These are phyloP conservation scores for Phoenix roebelenii DNA, from an alignment of 176 grass and related monocot species.

Conservation along the genomic window DNA sequence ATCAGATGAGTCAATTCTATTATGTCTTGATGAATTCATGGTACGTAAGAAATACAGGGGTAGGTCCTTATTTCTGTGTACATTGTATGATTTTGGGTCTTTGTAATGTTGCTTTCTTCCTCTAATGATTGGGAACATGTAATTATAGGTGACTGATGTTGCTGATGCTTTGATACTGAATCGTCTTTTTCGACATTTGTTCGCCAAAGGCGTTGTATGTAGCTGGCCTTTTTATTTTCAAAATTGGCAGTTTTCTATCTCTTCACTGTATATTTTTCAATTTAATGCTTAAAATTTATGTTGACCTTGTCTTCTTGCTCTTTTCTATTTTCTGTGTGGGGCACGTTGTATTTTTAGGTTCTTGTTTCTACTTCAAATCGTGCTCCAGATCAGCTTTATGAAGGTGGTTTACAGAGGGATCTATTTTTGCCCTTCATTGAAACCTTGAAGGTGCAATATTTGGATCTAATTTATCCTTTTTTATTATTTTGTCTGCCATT, in stretches of 20 bases:
- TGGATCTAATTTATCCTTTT: background rate
- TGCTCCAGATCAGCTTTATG: constrained; percentile 47
- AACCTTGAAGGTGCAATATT: constrained; percentile 60
- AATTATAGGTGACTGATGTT: constrained; percentile 79
- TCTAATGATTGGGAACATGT: constrained; percentile 4
- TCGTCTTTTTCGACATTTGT: constrained; percentile 74
- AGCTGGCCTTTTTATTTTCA: constrained; percentile 18
- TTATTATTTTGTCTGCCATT: background rate
- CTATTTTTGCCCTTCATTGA: constrained; percentile 75
- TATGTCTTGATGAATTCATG: constrained; percentile 99
- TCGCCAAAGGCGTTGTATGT: constrained; percentile 86
- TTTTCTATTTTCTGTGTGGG: background rate
- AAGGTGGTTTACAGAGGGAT: constrained; percentile 49
- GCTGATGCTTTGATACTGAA: constrained; percentile 93
- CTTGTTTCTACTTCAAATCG: constrained; percentile 93
- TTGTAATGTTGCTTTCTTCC: background rate
- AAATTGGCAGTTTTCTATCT: constrained; percentile 5
- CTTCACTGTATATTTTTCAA: background rate
- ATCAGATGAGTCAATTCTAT: constrained; percentile 83
- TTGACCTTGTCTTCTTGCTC: constrained; percentile 19
- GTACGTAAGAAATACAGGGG: constrained; percentile 21
- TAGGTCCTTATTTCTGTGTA: constrained; percentile 7
- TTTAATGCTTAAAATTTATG: constrained; percentile 9
- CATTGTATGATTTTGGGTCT: background rate
- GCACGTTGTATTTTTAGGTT: constrained; percentile 28